A percentile compares a stretch with the other conserved stretches of the same genome.
phyloP scores from a whole-genome alignment of 495 filamentous ascomycete species.

The Viridothelium virens region DNA sequence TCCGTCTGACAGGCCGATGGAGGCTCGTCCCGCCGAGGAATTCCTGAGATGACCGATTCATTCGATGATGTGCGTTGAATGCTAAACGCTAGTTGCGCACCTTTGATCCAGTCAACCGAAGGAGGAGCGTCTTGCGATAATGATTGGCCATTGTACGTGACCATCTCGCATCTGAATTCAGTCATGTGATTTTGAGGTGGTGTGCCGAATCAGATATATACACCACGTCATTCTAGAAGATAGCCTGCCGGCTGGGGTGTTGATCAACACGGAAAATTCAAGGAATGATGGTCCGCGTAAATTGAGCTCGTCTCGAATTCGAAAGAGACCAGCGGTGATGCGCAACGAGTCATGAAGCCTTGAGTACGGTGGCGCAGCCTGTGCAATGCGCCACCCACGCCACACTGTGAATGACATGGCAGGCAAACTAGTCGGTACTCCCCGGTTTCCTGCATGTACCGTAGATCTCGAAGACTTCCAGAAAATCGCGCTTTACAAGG shows the following conservation, averaged over 20 bases:
- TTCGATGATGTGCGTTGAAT: neutral
- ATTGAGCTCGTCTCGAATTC: no score
- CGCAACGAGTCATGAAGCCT: neutral
- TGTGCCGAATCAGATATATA: neutral
- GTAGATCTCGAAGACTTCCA: slow-evolving; percentile 5
- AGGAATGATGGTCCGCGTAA: no score
- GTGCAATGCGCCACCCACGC: slow-evolving; percentile 2
- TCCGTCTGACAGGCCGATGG: neutral
- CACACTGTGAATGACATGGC: slow-evolving; percentile 3
- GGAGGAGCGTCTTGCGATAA: neutral
- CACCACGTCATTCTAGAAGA: neutral
- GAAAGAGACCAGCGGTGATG: neutral
- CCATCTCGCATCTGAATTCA: neutral
- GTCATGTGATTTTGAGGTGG: slow-evolving; percentile 4
- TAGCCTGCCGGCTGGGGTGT: no score
- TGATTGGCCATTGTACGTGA: slow-evolving; percentile 1
- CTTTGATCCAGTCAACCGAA: neutral
- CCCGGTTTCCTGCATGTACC: neutral
- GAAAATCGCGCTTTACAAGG: neutral
- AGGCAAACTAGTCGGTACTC: neutral
- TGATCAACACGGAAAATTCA: no score
- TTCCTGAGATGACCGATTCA: neutral
- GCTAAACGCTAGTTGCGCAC: neutral
- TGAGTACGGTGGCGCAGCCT: neutral
- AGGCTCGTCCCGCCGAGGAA: neutral